phyloP scores from a whole-genome alignment of 495 filamentous ascomycete species.

The Xylaria venustula region DNA sequence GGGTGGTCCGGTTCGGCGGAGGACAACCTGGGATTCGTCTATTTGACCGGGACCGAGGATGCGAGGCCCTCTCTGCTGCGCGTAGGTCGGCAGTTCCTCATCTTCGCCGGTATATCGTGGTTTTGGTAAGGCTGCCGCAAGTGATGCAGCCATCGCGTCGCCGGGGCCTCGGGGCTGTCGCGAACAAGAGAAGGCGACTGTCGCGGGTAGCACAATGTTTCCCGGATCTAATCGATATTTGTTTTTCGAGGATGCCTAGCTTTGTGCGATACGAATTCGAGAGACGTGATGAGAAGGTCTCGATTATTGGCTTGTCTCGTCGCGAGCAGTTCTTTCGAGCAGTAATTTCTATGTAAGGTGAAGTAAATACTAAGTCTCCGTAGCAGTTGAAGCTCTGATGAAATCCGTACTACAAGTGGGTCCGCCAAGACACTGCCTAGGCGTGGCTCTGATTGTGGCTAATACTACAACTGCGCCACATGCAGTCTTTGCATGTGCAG shows the following conservation, averaged over 20 bases:
- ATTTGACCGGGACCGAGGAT: slow-evolving; percentile 74
- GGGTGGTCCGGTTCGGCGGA: slow-evolving; percentile 51
- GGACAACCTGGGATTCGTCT: slow-evolving; percentile 81
- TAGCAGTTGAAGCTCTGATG: slow-evolving; percentile 6
- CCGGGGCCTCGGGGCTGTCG: neutral
- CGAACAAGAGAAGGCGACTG: neutral
- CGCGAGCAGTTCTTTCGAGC: no score
- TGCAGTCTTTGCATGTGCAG: no score
- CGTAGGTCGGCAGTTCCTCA: slow-evolving; percentile 71
- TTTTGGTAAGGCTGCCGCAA: slow-evolving; percentile 81
- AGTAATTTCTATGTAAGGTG: no score
- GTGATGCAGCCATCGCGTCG: slow-evolving; percentile 62
- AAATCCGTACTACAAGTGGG: slow-evolving; percentile 4
- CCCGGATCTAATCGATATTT: no score
- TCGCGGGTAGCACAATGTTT: no score
- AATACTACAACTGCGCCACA: slow-evolving; percentile 1
- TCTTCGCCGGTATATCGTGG: slow-evolving; percentile 86
- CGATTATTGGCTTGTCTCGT: no score
- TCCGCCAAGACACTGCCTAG: neutral
- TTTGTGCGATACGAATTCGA: no score
- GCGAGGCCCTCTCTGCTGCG: slow-evolving; percentile 72
- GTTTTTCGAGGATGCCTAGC: no score
- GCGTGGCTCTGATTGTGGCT: neutral
- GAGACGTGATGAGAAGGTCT: no score
- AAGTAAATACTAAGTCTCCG: no score